A percentile compares a stretch with the other conserved stretches of the same genome.
Conservation (phyloP, 2,329 filamentous ascomycete species). For the Fusarium scirpi region DNA sequence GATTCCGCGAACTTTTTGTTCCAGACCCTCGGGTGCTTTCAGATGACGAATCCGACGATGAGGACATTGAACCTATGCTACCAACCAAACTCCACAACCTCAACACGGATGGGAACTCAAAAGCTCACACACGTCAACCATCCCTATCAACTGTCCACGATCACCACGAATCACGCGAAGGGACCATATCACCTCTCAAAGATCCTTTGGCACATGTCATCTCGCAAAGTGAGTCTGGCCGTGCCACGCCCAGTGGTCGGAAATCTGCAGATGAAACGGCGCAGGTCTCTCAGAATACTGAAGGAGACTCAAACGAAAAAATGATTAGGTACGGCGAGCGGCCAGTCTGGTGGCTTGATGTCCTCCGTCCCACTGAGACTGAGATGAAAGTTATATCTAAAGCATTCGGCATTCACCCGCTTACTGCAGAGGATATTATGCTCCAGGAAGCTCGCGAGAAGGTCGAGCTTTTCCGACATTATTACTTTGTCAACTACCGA, state of each 20-base stretch:
- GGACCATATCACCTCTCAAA: conserved; percentile 48
- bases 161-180: conserved; percentile 34
- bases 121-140: conserved; percentile 59
- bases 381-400: conserved; percentile 97
- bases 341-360: conserved; percentile 96
- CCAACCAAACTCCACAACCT: conserved; percentile 43
- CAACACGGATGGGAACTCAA: conserved; percentile 56
- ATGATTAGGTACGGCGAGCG: conserved; percentile 77
- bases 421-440: conserved; percentile 97
- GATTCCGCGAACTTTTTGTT: conserved; percentile 89
- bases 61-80: conserved; percentile 58
- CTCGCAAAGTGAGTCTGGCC: conserved; percentile 56
- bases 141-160: conserved; percentile 54
- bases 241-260: conserved; percentile 61
- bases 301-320: conserved; percentile 52
- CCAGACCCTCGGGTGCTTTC: conserved; percentile 83
- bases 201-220: conserved; percentile 48
- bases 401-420: conserved; percentile 92
- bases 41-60: conserved; percentile 78
- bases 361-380: conserved; percentile 88
- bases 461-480: conserved; percentile 95
- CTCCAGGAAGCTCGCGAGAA: conserved; percentile 98
- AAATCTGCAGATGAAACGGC: conserved; percentile 53
- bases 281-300: conserved; percentile 33
- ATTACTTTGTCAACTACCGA: conserved; percentile 99